Evolutionary conservation across 352 stramenopile species (phyloP).

Genomic region (Phytophthora quininea): DNA sequence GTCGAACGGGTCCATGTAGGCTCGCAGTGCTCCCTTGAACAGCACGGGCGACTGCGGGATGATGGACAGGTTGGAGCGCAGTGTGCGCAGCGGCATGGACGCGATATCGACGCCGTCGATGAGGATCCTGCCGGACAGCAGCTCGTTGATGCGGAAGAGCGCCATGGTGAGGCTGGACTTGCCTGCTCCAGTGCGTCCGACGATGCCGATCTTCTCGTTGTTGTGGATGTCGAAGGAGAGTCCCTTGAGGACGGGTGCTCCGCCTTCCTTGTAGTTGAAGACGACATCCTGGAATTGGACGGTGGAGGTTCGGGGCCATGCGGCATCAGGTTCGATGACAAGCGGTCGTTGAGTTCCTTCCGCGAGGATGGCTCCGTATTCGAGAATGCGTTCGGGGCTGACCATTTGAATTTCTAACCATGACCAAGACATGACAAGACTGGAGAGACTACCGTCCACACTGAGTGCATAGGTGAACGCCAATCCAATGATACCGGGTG

Average conservation of each 20-base stretch:
- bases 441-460: slow-evolving; percentile 80
- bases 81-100: slow-evolving; percentile 28
- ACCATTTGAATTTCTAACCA: slow-evolving; percentile 53
- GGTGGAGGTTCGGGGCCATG: slow-evolving; percentile 76
- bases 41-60: slow-evolving; percentile 86
- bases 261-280: slow-evolving; percentile 22
- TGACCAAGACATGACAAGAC: slow-evolving; percentile 36
- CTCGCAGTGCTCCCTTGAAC: slow-evolving; percentile 87
- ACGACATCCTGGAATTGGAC: slow-evolving; percentile 64
- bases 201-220: slow-evolving; percentile 78
- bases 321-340: slow-evolving; percentile 22
- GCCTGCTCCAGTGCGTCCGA: slow-evolving; percentile 80
- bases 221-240: slow-evolving; percentile 9
- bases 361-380: slow-evolving; percentile 42
- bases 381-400: slow-evolving; percentile 44
- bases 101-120: slow-evolving; percentile 52
- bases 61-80: slow-evolving; percentile 43
- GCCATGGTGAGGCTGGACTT: slow-evolving; percentile 79
- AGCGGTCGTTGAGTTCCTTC: slow-evolving; percentile 29
- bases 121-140: slow-evolving; percentile 48
- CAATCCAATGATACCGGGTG: slow-evolving; percentile 76
- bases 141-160: slow-evolving; percentile 86
- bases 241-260: slow-evolving; percentile 1
- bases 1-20: slow-evolving; percentile 88
- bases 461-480: slow-evolving; percentile 89